A percentile compares a stretch with the other conserved stretches of the same genome.
Evolutionary conservation across 768 basidiomycete genomes (phyloP).

Genomic region (Lentinus tigrinus): DNA sequence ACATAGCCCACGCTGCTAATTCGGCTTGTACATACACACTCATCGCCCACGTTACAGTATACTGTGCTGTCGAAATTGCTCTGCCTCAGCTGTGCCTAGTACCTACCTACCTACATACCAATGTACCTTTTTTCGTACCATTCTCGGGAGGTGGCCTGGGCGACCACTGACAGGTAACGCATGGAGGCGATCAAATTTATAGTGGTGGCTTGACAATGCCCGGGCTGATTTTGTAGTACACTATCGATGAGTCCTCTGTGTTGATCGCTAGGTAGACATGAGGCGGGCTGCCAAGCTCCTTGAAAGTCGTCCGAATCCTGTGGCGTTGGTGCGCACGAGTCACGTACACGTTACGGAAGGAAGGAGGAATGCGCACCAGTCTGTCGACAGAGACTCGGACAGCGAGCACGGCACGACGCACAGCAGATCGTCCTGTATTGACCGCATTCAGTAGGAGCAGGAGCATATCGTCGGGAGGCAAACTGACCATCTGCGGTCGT

Average conservation of each 20-base stretch:
- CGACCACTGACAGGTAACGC: not conserved
- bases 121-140: not conserved
- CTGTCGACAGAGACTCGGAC: slow-evolving; percentile 61
- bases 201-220: slow-evolving; percentile 76
- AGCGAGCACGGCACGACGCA: slow-evolving; percentile 68
- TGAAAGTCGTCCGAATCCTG: slow-evolving; percentile 59
- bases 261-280: slow-evolving; percentile 70
- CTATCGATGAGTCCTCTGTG: slow-evolving; percentile 76
- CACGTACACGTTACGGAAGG: too few species aligned
- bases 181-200: slow-evolving; percentile 22
- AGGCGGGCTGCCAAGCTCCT: slow-evolving; percentile 42
- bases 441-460: slow-evolving; percentile 1
- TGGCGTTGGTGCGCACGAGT: not conserved
- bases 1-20: not conserved
- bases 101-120: too few species aligned
- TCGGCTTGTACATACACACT: not conserved
- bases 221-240: slow-evolving; percentile 79
- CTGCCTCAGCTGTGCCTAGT: not conserved
- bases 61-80: not conserved
- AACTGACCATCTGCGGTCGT: slow-evolving; percentile 49
- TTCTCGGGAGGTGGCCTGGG: not conserved
- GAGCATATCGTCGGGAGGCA: not conserved
- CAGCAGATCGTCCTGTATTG: slow-evolving; percentile 40
- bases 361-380: slow-evolving; percentile 43
- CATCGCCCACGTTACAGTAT: too few species aligned